Conservation (phyloP, 805 yeast genomes). For the Candida alai region DNA sequence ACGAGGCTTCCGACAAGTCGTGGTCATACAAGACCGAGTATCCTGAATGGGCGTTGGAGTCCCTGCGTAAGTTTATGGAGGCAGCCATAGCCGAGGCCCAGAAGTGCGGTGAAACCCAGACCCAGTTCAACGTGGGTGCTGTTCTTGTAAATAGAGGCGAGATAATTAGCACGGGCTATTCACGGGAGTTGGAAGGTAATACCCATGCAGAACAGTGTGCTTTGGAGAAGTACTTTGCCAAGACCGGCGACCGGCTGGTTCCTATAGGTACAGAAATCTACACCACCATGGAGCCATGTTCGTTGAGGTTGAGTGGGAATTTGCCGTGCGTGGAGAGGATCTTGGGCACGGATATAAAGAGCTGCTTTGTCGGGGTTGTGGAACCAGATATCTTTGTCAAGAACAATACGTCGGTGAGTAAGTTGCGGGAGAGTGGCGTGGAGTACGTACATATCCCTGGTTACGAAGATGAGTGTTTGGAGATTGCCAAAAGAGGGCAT, state of each 20-base stretch:
- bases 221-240: conserved; percentile 60
- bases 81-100: conserved; percentile 74
- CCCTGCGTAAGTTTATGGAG: conserved; percentile 62
- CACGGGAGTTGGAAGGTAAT: conserved; percentile 89
- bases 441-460: conserved; percentile 83
- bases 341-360: conserved; percentile 50
- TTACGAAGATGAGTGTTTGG: conserved; percentile 63
- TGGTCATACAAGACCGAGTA: conserved; percentile 77
- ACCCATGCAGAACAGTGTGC: conserved; percentile 99
- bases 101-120: conserved; percentile 74
- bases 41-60: conserved; percentile 78
- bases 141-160: conserved; percentile 59
- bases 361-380: conserved; percentile 86
- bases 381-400: conserved; percentile 91
- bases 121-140: conserved; percentile 95
- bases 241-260: conserved; percentile 35
- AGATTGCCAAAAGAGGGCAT: conserved; percentile 75
- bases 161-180: conserved; percentile 76
- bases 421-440: conserved; percentile 54
- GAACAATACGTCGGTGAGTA: conserved; percentile 60
- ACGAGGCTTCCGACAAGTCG: conserved; percentile 51
- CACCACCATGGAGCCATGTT: conserved; percentile 98
- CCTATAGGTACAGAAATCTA: conserved; percentile 80
- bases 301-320: conserved; percentile 84
- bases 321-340: conserved; percentile 84